Conservation (phyloP, 1,284 basidiomycete species). For the Cutaneotrichosporon mucoides region DNA sequence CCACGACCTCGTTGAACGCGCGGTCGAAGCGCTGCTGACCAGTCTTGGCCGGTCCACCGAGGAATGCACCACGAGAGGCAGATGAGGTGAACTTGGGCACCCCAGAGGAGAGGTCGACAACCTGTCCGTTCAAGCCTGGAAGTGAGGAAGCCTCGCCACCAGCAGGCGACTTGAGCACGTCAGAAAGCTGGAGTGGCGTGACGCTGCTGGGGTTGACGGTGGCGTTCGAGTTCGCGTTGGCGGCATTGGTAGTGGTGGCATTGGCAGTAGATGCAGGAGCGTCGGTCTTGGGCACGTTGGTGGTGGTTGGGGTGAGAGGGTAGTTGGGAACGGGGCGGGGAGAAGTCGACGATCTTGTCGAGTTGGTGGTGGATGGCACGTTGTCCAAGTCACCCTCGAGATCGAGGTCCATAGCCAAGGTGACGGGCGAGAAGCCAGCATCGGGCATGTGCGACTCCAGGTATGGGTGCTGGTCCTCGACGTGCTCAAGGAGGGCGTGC, state of each 20-base stretch:
- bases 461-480: slow-evolving; percentile 44
- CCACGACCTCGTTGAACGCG: slow-evolving; percentile 46
- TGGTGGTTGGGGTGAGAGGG: slow-evolving; percentile 28
- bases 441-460: slow-evolving; percentile 28
- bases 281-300: slow-evolving; percentile 6
- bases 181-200: slow-evolving; percentile 39
- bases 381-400: slow-evolving; percentile 31
- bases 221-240: neutral
- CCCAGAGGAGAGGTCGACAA: neutral
- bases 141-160: neutral
- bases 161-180: slow-evolving; percentile 41
- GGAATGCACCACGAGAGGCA: slow-evolving; percentile 30
- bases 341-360: slow-evolving; percentile 33
- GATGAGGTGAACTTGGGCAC: slow-evolving; percentile 39
- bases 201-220: neutral
- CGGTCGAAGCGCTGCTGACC: slow-evolving; percentile 39
- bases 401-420: slow-evolving; percentile 44
- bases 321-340: slow-evolving; percentile 33
- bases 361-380: slow-evolving; percentile 24
- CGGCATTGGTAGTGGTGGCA: slow-evolving; percentile 21
- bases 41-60: slow-evolving; percentile 20
- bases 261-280: neutral
- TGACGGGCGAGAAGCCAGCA: slow-evolving; percentile 38
- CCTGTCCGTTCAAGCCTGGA: slow-evolving; percentile 3
- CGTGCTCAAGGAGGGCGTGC: slow-evolving; percentile 45